Evolutionary conservation across 169 alveolate species (phyloP), one percentile per base, ranked within the genome.

Genomic region (Cryptosporidium felis): DNA sequence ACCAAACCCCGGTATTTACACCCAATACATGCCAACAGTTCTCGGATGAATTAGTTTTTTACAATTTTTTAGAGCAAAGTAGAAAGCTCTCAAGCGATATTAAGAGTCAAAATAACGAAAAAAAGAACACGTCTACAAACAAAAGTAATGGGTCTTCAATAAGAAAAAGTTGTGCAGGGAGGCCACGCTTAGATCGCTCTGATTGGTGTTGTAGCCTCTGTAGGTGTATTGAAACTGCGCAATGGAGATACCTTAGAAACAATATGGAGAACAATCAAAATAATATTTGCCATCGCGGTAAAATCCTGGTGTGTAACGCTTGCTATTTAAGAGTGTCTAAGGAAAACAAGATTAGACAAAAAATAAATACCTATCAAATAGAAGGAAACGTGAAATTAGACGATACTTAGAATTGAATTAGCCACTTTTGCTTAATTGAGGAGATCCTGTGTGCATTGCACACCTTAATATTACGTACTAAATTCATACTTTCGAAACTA

Each of bases 251-350:
- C 49, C 63, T 66, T 18, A 74, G 85, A 32, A 74, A 74, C 28
- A 74, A 65, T 21, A 6, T 74, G 0, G 85, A 74, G 9, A 56
- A 56, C 23, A 65, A 65, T 65, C 81, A 42, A 36, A 74, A 45
- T 34, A 53, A 56, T 74, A 58, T 56, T n/a, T 49, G 63, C 41
- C 85, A 74, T 74, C 85, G 85, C 12, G 74, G 85, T 38, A 74
- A 74, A 74, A 56, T 74, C 66, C 85, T 74, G 67, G 85, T 74
- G 49, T 74, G 85, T 74, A 74, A 74, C 85, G 85, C 85, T 74
- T 74, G 85, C 85, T 74, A 74, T 74, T 74, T 74, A 74, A 74
- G 85, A 53, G 85, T 74, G 47, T 74, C 85, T 51, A 74, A 74
- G 40, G 85, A 74, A 56, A 74, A 74, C 56, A 74, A 74, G 42